Evolutionary conservation across 352 stramenopile species (phyloP).

Genomic region (Phytophthora colocasiae): DNA sequence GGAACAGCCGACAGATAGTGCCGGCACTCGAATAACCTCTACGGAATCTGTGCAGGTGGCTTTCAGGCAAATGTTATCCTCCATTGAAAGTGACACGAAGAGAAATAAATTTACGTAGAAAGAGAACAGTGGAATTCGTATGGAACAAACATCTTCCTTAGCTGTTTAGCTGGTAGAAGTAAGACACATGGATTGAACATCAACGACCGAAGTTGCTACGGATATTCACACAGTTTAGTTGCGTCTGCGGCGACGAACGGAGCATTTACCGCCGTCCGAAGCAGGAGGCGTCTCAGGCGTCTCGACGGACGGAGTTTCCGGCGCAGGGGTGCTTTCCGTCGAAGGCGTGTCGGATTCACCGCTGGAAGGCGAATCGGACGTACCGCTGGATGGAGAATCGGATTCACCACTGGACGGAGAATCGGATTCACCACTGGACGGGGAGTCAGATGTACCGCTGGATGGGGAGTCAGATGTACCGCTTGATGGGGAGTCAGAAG

Average conservation of each 20-base stretch:
- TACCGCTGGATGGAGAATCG: too few relatives aligned
- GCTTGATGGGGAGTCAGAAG: constrained; percentile 7
- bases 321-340: constrained; percentile 8
- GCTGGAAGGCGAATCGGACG: neutral
- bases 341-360: constrained; percentile 12
- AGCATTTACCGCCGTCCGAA: constrained; percentile 22
- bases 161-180: constrained; percentile 12
- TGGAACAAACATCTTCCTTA: constrained; percentile 16
- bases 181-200: constrained; percentile 15
- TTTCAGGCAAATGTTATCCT: neutral
- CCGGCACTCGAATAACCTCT: constrained; percentile 14
- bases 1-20: constrained; percentile 27
- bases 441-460: constrained; percentile 7
- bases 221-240: constrained; percentile 28
- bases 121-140: neutral
- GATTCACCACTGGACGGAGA: constrained; percentile 12
- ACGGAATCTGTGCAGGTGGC: constrained; percentile 8
- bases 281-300: constrained; percentile 11
- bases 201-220: constrained; percentile 4
- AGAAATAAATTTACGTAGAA: neutral
- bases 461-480: constrained; percentile 7
- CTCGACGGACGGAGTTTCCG: constrained; percentile 23
- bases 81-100: neutral
- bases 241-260: constrained; percentile 23
- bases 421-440: constrained; percentile 10